Evolutionary conservation across 352 stramenopile species (phyloP), one percentile per base, ranked within the genome.

Genomic region (Stramenopiles sp.): DNA sequence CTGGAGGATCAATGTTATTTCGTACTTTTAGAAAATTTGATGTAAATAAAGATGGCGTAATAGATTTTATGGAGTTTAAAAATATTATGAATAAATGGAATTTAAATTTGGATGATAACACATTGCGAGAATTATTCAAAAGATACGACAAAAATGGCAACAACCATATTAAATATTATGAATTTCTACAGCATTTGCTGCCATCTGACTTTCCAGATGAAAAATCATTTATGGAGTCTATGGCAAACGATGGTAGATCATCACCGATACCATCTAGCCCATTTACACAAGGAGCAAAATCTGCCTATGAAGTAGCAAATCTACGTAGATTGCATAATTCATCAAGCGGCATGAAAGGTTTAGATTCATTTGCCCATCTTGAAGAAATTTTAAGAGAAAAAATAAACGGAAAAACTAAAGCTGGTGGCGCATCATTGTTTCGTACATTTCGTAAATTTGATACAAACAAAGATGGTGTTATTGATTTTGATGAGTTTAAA

Each of bases 401-500:
- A 69, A 69, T 69, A 23, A 69, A 23, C 20, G 53, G 53, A 27
- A 69, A 69, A 69, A 23, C 53, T 20, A 69, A 69, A 69, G 53
- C 53, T 69, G 53, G 53, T 69, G 53, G 53, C 53, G 20, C 53
- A 27, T 20, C 20, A 69, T 27, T 69, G 27, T 69, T 69, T 69
- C 53, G 53, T 69, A 69, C 53, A 69, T 69, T 69, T 69, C 53
- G 53, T 23, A 69, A 69, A 69, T 69, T 69, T 69, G 53, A 69
- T 69, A 69, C 53, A 20, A 69, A 69, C 27, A 69, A 69, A 27
- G 53, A 69, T 27, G 53, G 53, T 20, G 53, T 69, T 27, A 69
- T 69, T 69, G 53, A 69, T 27, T 69, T 69, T 69, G 53, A 69
- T 23, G 53, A 69, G 53, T 69, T 69, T 27, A 23, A 20, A 69